phyloP scores from a whole-genome alignment of 257 asterid species.

The Paulownia fortunei region DNA sequence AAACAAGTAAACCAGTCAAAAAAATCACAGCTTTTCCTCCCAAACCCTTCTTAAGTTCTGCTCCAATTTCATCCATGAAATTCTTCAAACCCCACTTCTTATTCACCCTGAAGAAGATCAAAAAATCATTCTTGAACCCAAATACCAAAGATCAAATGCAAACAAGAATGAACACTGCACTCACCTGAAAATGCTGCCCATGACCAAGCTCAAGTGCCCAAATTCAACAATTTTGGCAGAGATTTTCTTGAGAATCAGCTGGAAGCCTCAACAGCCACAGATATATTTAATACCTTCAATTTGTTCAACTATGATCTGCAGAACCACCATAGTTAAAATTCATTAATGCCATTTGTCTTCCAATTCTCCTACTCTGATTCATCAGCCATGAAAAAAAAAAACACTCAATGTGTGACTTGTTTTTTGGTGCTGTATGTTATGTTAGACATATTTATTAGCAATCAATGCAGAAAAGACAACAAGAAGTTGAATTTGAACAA shows the following conservation, averaged over 20 bases:
- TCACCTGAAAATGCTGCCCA: not conserved
- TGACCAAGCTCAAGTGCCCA: constrained; percentile 27
- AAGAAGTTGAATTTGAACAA: not conserved
- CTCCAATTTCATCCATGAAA: constrained; percentile 54
- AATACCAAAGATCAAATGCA: constrained; percentile 30
- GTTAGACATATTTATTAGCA: constrained; percentile 3
- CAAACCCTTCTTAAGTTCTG: constrained; percentile 34
- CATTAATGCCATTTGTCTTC: not conserved
- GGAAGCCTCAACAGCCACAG: too few species aligned
- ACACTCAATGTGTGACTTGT: not conserved
- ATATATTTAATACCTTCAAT: too few species aligned
- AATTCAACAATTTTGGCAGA: constrained; percentile 15
- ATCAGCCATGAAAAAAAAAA: not conserved
- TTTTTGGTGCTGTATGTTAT: not conserved
- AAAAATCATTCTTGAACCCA: constrained; percentile 18
- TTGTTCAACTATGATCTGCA: not conserved
- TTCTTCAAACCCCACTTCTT: constrained; percentile 26
- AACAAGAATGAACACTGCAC: constrained; percentile 14
- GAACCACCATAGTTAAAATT: not conserved
- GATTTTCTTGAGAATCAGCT: not conserved
- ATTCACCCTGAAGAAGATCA: constrained; percentile 33
- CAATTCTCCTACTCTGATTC: not conserved
- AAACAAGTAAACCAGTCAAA: constrained; percentile 39
- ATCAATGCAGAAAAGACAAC: not conserved
- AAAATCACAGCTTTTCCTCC: constrained; percentile 29